Conservation (phyloP, 306 rosid genomes). For the Medicago truncatula region DNA sequence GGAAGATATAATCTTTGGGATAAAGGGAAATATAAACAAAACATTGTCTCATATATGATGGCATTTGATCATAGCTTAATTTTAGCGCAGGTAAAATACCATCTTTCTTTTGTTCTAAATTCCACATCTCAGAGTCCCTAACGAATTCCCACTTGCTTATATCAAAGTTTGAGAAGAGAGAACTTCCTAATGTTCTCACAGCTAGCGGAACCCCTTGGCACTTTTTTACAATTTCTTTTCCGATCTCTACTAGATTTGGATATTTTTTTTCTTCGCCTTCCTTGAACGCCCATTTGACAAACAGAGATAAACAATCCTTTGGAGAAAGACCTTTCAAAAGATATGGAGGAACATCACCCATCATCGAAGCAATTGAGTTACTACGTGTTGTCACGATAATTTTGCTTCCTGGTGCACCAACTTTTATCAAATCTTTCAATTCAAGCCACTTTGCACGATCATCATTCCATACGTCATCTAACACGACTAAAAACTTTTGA, state of each 20-base stretch:
- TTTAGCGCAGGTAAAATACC: neutral
- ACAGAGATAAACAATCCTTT: neutral
- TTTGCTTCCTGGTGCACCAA: neutral
- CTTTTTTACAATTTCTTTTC: constrained; percentile 19
- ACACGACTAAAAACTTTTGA: neutral
- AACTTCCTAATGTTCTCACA: no score
- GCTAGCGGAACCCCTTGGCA: neutral
- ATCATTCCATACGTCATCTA: constrained; percentile 15
- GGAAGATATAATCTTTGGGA: neutral
- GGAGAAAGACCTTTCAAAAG: neutral
- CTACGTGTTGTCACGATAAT: neutral
- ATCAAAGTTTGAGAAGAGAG: constrained; percentile 8
- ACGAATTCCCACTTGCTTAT: neutral
- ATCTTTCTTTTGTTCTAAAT: neutral
- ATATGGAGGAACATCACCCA: neutral
- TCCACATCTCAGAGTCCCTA: neutral
- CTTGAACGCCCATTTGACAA: constrained; percentile 8
- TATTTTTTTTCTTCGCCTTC: neutral
- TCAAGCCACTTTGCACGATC: constrained; percentile 5
- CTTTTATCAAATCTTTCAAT: neutral
- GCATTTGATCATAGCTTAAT: constrained; percentile 2
- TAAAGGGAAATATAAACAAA: constrained; percentile 4
- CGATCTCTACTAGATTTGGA: neutral
- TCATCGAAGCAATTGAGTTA: neutral
- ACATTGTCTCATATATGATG: neutral